phyloP scores from a whole-genome alignment of 148 eudicot species.

The Amaranthus cruentus region DNA sequence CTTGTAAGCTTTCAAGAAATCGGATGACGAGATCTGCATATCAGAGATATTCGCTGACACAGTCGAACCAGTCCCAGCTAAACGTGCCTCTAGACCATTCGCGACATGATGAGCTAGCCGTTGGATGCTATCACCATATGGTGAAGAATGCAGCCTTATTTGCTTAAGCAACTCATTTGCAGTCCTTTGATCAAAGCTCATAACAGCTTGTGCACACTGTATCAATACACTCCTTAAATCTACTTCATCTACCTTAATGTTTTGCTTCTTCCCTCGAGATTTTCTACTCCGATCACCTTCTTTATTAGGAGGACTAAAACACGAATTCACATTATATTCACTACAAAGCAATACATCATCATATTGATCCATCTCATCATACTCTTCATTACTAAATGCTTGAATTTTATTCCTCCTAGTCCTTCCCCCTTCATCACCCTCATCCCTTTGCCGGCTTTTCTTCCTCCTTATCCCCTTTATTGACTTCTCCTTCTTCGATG shows the following conservation, averaged over 20 bases:
- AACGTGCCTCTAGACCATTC: slow-evolving; percentile 41
- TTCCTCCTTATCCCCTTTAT: slow-evolving; percentile 29
- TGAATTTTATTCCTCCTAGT: slow-evolving; percentile 38
- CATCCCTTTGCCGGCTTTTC: slow-evolving; percentile 39
- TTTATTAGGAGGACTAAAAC: neutral
- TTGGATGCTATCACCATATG: slow-evolving; percentile 38
- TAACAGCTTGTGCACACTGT: slow-evolving; percentile 49
- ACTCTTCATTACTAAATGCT: slow-evolving; percentile 38
- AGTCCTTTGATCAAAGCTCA: slow-evolving; percentile 31
- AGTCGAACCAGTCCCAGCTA: slow-evolving; percentile 43
- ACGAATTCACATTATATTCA: neutral
- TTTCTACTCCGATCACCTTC: slow-evolving; percentile 5
- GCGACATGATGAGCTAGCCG: slow-evolving; percentile 41
- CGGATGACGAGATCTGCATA: slow-evolving; percentile 24
- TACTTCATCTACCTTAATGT: slow-evolving; percentile 25
- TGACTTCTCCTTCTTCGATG: slow-evolving; percentile 9
- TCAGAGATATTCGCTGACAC: slow-evolving; percentile 19
- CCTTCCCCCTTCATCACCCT: slow-evolving; percentile 21
- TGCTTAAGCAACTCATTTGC: slow-evolving; percentile 36
- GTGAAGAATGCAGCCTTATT: slow-evolving; percentile 35
- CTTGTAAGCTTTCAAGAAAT: slow-evolving; percentile 31
- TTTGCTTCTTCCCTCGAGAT: slow-evolving; percentile 24
- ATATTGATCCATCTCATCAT: slow-evolving; percentile 36
- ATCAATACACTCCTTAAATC: slow-evolving; percentile 35
- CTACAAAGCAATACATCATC: slow-evolving; percentile 54